Evolutionary conservation across 306 rosid genomes (phyloP).

Genomic region (Casuarina equisetifolia): DNA sequence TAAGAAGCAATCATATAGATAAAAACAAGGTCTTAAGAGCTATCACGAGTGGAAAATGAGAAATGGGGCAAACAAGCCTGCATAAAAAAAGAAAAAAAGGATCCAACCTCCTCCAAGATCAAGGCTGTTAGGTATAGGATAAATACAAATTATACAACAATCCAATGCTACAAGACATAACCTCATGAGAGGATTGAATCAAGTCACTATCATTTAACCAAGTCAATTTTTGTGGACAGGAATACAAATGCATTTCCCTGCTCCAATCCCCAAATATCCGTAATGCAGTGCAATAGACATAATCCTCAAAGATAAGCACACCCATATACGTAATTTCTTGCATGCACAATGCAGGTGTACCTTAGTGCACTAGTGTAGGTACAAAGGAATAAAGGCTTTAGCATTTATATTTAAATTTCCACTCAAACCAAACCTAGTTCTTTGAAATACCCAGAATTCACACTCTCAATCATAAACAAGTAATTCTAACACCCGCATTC

Average conservation of each 20-base stretch:
- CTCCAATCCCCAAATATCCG: not conserved
- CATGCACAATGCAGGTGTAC: not conserved
- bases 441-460: not conserved
- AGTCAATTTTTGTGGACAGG: not conserved
- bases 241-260: not conserved
- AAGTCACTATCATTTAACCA: not conserved
- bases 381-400: not conserved
- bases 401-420: not conserved
- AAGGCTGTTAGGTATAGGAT: not conserved
- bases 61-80: not conserved
- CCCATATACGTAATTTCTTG: not conserved
- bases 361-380: not conserved
- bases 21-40: not conserved
- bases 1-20: slow-evolving; percentile 5
- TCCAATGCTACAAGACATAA: not conserved
- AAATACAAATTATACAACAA: not conserved
- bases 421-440: not conserved
- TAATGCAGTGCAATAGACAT: not conserved
- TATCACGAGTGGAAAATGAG: not conserved
- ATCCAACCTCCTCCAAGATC: not conserved
- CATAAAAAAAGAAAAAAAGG: not conserved
- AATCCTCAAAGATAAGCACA: not conserved
- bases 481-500: not conserved
- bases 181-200: not conserved
- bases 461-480: not conserved